phyloP scores from a whole-genome alignment of 1,284 basidiomycete species.

The Entoloma clypeatum region DNA sequence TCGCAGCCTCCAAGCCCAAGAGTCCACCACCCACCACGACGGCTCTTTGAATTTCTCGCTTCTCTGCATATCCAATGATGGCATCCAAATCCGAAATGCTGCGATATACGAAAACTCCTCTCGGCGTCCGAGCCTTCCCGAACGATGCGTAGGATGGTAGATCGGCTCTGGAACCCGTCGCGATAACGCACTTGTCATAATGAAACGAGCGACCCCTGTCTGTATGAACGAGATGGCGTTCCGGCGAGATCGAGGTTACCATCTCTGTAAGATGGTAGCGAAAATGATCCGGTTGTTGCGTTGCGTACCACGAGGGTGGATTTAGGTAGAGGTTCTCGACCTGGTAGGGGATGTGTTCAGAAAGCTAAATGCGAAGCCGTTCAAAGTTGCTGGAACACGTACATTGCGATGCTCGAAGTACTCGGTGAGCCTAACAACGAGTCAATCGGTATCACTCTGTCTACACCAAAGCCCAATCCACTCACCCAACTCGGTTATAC shows the following conservation, averaged over 20 bases:
- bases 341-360: conserved; percentile 13
- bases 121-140: conserved; percentile 33
- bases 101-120: conserved; percentile 70
- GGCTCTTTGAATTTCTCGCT: conserved; percentile 42
- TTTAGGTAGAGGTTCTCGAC: conserved; percentile 68
- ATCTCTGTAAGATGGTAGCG: conserved; percentile 52
- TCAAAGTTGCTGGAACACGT: background rate
- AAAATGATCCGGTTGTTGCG: conserved; percentile 51
- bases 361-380: background rate
- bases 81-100: conserved; percentile 64
- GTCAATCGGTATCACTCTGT: background rate
- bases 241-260: conserved; percentile 46
- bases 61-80: conserved; percentile 55
- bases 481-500: conserved; percentile 32
- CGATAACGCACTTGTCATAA: conserved; percentile 66
- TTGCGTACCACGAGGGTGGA: conserved; percentile 54
- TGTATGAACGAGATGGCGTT: conserved; percentile 44
- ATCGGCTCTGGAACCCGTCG: conserved; percentile 67
- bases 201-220: conserved; percentile 43
- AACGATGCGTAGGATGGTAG: conserved; percentile 60
- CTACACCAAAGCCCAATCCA: background rate
- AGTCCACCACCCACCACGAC: conserved; percentile 72
- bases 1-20: conserved; percentile 72
- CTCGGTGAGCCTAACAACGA: conserved; percentile 27
- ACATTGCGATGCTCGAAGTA: conserved; percentile 61